Conservation (phyloP, 108 stramenopile genomes). For the Pseudonitzschia multiseries region DNA sequence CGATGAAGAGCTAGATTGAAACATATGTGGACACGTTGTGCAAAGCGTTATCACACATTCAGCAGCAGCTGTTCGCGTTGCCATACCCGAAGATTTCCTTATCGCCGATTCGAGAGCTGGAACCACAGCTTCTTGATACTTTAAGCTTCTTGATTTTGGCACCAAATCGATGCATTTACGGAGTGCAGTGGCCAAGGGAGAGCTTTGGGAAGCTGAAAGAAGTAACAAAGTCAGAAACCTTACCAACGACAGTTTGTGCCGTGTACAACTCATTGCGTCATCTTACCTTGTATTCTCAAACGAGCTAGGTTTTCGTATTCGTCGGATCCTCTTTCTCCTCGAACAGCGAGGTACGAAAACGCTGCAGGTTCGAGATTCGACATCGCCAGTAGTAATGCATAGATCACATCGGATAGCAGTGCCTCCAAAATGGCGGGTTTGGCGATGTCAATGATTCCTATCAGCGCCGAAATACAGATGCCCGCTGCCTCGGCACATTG, state of each 20-base stretch:
- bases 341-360: conserved; percentile 76
- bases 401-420: conserved; percentile 71
- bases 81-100: conserved; percentile 63
- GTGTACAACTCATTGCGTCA: background rate
- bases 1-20: conserved; percentile 55
- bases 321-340: conserved; percentile 37
- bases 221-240: background rate
- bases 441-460: conserved; percentile 69
- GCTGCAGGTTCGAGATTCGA: conserved; percentile 82
- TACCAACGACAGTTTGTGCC: background rate
- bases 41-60: conserved; percentile 72
- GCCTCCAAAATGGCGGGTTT: conserved; percentile 69
- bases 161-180: conserved; percentile 78
- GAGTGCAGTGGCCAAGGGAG: conserved; percentile 73
- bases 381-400: conserved; percentile 77
- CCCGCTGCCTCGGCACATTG: conserved; percentile 77
- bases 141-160: conserved; percentile 37
- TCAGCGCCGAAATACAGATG: conserved; percentile 68
- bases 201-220: conserved; percentile 57
- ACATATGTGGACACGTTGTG: conserved; percentile 64
- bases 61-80: conserved; percentile 80
- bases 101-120: conserved; percentile 53
- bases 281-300: conserved; percentile 52
- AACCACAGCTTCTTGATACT: conserved; percentile 60
- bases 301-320: conserved; percentile 71